These are phyloP conservation scores for Baeospora myosura DNA, from an alignment of 1,284 basidiomycete genomes.

Conservation along the genomic window DNA sequence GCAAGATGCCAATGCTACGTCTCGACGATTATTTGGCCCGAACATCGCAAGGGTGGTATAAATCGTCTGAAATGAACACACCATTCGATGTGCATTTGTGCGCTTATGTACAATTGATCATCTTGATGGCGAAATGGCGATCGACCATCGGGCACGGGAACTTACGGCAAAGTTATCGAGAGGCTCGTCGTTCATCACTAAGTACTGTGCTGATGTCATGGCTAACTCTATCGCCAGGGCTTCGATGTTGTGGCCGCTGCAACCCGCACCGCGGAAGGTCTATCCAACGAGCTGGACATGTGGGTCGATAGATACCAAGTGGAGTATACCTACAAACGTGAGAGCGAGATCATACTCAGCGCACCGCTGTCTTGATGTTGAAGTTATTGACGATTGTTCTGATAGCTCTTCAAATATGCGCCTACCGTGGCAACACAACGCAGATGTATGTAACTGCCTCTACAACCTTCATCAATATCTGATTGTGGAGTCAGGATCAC, in stretches of 20 bases:
- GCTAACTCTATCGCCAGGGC: constrained; percentile 18
- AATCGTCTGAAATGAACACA: constrained; percentile 32
- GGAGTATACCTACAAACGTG: constrained; percentile 30
- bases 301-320: constrained; percentile 34
- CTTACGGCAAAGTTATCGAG: constrained; percentile 17
- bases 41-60: constrained; percentile 48
- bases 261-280: constrained; percentile 27
- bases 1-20: constrained; percentile 55
- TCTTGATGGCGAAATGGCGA: constrained; percentile 42
- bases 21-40: constrained; percentile 52
- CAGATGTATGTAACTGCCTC: constrained; percentile 30
- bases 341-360: no score
- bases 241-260: constrained; percentile 26
- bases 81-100: constrained; percentile 48
- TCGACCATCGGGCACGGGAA: constrained; percentile 20
- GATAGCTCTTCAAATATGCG: constrained; percentile 34
- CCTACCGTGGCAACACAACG: constrained; percentile 39
- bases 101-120: constrained; percentile 43
- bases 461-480: constrained; percentile 3
- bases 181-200: constrained; percentile 11
- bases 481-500: constrained; percentile 30
- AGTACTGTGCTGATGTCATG: constrained; percentile 1
- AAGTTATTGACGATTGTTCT: not conserved
- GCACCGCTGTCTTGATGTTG: not conserved
- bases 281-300: constrained; percentile 26